A percentile compares a stretch with the other conserved stretches of the same genome.
phyloP scores from a whole-genome alignment of 495 filamentous ascomycete species.

The Neurospora tetraspora region DNA sequence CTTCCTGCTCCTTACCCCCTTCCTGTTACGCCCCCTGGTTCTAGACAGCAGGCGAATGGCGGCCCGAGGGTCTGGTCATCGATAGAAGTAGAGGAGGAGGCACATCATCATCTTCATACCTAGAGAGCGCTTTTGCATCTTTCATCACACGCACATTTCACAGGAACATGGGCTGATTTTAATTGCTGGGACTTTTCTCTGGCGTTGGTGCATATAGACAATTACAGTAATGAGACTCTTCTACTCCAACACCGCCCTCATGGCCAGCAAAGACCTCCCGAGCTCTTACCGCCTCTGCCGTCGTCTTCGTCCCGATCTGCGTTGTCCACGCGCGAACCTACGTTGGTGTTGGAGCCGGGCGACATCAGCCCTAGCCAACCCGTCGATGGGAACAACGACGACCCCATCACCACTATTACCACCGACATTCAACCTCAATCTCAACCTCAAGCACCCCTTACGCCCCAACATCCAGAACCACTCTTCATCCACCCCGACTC shows the following conservation, averaged over 20 bases:
- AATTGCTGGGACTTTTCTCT: constrained; percentile 11
- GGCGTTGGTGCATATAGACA: constrained; percentile 15
- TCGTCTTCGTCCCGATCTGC: background rate
- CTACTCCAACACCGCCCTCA: constrained; percentile 5
- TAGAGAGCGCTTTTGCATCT: background rate
- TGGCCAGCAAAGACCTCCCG: background rate
- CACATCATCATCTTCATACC: background rate
- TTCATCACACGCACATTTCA: background rate
- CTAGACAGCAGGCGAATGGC: background rate
- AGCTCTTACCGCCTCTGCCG: background rate
- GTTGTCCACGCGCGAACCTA: constrained; percentile 1
- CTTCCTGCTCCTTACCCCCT: background rate
- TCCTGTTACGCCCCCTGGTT: background rate
- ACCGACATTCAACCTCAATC: background rate
- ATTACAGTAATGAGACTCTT: constrained; percentile 28
- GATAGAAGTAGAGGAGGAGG: constrained; percentile 2
- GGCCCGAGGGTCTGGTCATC: background rate
- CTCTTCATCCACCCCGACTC: constrained; percentile 62
- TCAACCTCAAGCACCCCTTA: background rate
- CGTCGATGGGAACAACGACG: background rate
- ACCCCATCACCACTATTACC: background rate
- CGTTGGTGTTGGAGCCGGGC: constrained; percentile 1
- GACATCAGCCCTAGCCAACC: background rate
- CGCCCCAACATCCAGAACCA: constrained; percentile 5
- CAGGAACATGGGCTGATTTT: constrained; percentile 21